These are phyloP conservation scores for Phytopythium boreale DNA, from an alignment of 352 stramenopile species.

Conservation along the genomic window DNA sequence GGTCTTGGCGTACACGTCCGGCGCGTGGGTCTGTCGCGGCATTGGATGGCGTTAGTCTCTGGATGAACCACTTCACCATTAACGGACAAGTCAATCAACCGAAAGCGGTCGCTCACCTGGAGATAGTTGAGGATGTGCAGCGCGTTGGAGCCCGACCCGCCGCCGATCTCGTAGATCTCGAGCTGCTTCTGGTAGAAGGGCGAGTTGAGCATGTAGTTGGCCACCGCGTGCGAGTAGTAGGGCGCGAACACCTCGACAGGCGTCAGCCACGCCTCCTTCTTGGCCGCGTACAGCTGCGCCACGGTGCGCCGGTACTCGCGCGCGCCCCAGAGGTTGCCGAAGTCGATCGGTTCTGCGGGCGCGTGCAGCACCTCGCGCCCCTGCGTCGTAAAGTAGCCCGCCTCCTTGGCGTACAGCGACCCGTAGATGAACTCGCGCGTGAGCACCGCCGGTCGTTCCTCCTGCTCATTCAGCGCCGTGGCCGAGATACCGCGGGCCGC, in stretches of 20 bases:
- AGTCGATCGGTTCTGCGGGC: constrained; percentile 58
- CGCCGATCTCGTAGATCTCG: constrained; percentile 86
- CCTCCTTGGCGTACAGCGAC: constrained; percentile 73
- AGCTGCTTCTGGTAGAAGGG: constrained; percentile 51
- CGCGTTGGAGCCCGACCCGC: constrained; percentile 86
- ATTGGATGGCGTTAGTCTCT: not conserved
- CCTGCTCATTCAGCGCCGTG: not conserved
- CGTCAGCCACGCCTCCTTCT: constrained; percentile 85
- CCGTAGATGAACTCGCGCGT: constrained; percentile 85
- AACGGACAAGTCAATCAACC: too few relatives aligned
- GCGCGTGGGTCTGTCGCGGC: constrained; percentile 25
- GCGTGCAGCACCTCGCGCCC: constrained; percentile 72
- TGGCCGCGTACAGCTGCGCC: constrained; percentile 62
- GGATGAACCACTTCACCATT: not conserved
- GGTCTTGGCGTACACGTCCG: constrained; percentile 73
- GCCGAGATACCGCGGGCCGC: not conserved
- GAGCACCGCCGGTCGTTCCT: constrained; percentile 26
- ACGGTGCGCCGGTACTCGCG: constrained; percentile 68
- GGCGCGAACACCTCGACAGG: constrained; percentile 89
- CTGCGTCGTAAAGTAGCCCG: constrained; percentile 82
- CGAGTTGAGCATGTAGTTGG: constrained; percentile 85
- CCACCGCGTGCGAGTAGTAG: constrained; percentile 86
- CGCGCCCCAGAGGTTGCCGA: constrained; percentile 72
- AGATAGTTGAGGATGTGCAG: constrained; percentile 90
- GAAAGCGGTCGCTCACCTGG: constrained; percentile 16